Evolutionary conservation across 352 stramenopile genomes (phyloP).

Genomic region (Globisporangium nodosum): DNA sequence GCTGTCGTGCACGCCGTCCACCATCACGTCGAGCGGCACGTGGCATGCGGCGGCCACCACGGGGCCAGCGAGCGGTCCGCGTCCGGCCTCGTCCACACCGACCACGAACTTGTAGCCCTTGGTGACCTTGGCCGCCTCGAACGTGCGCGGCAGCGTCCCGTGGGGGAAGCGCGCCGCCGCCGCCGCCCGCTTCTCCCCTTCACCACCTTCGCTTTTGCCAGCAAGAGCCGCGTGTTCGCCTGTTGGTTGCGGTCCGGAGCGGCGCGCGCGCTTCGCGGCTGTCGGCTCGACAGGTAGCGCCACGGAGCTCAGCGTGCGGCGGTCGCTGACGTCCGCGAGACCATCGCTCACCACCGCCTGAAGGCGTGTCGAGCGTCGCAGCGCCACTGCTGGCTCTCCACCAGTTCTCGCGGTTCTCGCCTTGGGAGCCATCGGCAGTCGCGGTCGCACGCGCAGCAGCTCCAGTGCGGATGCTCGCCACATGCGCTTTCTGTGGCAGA

Average conservation of each 20-base stretch:
- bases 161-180: conserved; percentile 27
- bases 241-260: background rate
- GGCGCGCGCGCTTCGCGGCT: background rate
- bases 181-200: background rate
- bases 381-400: background rate
- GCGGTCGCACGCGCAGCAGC: background rate
- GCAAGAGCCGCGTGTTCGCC: background rate
- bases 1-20: conserved; percentile 91
- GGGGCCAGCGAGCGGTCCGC: conserved; percentile 92
- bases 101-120: conserved; percentile 77
- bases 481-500: background rate
- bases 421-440: background rate
- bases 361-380: background rate
- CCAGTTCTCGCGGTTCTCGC: background rate
- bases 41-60: conserved; percentile 77
- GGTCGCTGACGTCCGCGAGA: background rate
- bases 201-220: background rate
- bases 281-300: background rate
- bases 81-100: conserved; percentile 95
- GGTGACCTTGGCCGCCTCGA: conserved; percentile 40
- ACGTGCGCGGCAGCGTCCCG: conserved; percentile 51
- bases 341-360: background rate
- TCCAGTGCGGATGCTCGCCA: background rate
- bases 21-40: conserved; percentile 66
- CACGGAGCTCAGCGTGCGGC: background rate